Base-by-base conservation (phyloP, 106 monocot genomes). In the Dioscorea alata region DNA sequence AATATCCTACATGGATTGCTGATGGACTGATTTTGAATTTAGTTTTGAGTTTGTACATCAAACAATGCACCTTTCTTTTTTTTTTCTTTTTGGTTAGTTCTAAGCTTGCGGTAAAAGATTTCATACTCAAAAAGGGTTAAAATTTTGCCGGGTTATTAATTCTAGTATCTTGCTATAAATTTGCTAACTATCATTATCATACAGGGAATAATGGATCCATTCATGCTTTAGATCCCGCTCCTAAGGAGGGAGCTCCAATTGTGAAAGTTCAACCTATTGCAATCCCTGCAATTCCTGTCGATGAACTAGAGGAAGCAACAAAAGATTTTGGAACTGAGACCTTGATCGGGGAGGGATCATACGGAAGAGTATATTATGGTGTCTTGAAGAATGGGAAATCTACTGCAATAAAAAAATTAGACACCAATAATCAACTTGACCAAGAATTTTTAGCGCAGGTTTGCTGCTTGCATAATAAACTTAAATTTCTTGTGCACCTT, bases 361-460 rank as follows among this genome's bases (percentile, higher is more conserved):
- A 65, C 48, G 65, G 65, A 20, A 65, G 35, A 65, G 65, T 65
- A 19, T 65, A 65, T 65, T 48, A 48, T 48, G 65, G 65, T 48
- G 48, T 65, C 48, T 42, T 65, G 6, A 65, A 65, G 31, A 65
- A 20, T 65, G 65, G 65, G 20, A 65, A 20, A 49, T 18, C 18
- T 65, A 22, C 31, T 14, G 65, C 65, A 12, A 65, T 65, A 48
- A 65, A 65, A 48, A 65, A 65, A 22, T 48, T 65, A 49, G 48
- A 65, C 31, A 17, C 48, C 35, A 42, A 20, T 48, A 65, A 65
- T 12, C 65, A 65, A 48, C 65, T 48, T 0, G 65, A 65, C 14
- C 65, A 65, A 65, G 65, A 65, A 48, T 48, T 65, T 32, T n/a
- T 65, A 42, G 35, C 65, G 21, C 65, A 65, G 65, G 65, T 65